Conservation (phyloP, 257 asterid genomes). For the Linaria vulgaris region DNA sequence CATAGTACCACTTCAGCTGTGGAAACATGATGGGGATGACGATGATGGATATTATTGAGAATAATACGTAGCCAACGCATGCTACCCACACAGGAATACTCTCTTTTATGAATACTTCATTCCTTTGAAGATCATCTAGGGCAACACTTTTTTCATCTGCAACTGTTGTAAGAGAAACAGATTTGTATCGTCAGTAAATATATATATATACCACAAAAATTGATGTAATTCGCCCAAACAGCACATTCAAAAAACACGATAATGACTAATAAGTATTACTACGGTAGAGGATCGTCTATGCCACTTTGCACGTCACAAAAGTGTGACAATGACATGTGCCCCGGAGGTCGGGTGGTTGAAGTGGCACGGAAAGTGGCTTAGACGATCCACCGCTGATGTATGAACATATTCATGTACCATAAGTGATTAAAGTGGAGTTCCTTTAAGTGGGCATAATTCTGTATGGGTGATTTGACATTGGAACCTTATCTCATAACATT, state of each 20-base stretch:
- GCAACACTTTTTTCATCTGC: conserved; percentile 33
- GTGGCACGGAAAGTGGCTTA: neutral
- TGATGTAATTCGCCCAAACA: neutral
- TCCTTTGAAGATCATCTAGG: conserved; percentile 36
- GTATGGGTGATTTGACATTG: neutral
- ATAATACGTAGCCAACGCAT: conserved; percentile 48
- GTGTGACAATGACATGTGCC: too few species aligned
- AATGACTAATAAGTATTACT: neutral
- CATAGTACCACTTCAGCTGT: conserved; percentile 46
- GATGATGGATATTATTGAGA: conserved; percentile 51
- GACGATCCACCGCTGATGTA: neutral
- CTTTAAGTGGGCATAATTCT: conserved; percentile 1
- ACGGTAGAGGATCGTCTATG: too few species aligned
- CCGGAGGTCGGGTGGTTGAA: too few species aligned
- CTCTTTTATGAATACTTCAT: conserved; percentile 59
- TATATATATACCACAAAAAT: neutral
- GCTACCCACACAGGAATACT: conserved; percentile 68
- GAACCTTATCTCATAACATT: conserved; percentile 11
- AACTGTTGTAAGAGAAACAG: conserved; percentile 27
- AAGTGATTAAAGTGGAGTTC: conserved; percentile 1
- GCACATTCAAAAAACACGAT: neutral
- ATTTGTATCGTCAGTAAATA: neutral
- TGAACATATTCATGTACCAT: conserved; percentile 3
- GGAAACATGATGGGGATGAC: conserved; percentile 72
- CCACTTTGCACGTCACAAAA: too few species aligned